phyloP scores from a whole-genome alignment of 495 filamentous ascomycete genomes.

The Coniosporium apollinis region DNA sequence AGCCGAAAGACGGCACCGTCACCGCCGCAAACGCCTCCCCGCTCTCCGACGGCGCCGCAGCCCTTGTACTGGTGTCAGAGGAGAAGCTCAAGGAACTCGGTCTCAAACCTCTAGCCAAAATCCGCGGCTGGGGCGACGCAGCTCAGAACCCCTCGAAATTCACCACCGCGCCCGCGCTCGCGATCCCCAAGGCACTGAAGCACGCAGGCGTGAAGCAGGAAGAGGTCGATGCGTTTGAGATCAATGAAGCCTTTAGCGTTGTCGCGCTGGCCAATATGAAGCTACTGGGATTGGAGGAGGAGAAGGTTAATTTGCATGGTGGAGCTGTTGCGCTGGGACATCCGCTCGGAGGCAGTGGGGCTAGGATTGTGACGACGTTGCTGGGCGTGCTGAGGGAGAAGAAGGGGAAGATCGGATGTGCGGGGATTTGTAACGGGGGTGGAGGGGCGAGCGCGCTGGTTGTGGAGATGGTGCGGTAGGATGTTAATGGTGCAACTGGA shows the following conservation, averaged over 20 bases:
- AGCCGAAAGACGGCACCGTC: slow-evolving; percentile 67
- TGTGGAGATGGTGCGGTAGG: slow-evolving; percentile 39
- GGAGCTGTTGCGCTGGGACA: slow-evolving; percentile 93
- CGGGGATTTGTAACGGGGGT: slow-evolving; percentile 95
- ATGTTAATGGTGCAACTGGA: too few species aligned
- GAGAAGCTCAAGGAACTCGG: slow-evolving; percentile 73
- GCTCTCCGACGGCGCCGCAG: slow-evolving; percentile 83
- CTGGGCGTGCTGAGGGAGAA: slow-evolving; percentile 77
- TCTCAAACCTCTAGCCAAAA: slow-evolving; percentile 83
- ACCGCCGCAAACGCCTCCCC: slow-evolving; percentile 97
- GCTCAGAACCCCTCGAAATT: slow-evolving; percentile 82
- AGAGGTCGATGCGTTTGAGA: slow-evolving; percentile 83
- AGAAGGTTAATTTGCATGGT: slow-evolving; percentile 90
- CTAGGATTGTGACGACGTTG: slow-evolving; percentile 82
- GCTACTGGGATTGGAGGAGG: slow-evolving; percentile 56
- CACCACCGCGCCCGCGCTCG: slow-evolving; percentile 86
- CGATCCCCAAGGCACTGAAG: slow-evolving; percentile 89
- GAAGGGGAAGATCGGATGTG: slow-evolving; percentile 81
- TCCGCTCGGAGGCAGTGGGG: slow-evolving; percentile 82
- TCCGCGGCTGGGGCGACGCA: slow-evolving; percentile 91
- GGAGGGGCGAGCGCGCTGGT: slow-evolving; percentile 87
- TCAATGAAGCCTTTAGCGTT: slow-evolving; percentile 97
- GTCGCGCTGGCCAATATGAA: slow-evolving; percentile 94
- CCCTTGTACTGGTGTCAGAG: slow-evolving; percentile 80
- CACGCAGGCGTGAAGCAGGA: slow-evolving; percentile 65